Base-by-base conservation (phyloP, 352 stramenopile species). In the Globisporangium paddicum region DNA sequence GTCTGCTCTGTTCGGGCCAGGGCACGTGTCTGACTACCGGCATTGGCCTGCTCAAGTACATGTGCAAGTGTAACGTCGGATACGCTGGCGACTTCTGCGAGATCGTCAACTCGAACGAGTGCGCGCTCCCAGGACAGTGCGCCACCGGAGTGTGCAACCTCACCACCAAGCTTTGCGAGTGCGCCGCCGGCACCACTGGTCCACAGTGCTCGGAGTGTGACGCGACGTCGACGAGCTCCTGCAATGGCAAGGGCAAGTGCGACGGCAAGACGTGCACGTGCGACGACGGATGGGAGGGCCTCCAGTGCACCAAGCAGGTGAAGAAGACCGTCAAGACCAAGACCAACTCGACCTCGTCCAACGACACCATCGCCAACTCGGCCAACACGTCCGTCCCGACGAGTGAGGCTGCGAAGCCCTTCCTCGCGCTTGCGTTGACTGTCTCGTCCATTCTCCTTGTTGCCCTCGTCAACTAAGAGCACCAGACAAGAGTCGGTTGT, bases 181-280 rank as follows among this genome's bases (percentile, higher is more conserved):
- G 79, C 51, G 75, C 72, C 9, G 66, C 63, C 4, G 82, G 82
- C 19, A 87, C 82, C 21, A 91, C 74, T 30, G 79, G 82, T 10
- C 65, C 82, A 54, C 82, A 91, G 68, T 89, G 79, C 66, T 84
- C 77, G 8, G 68, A 89, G 48, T 91, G 82, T 58, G 82, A 91
- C 58, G 67, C 71, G 23, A 80, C 63, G 26, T 82, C 74, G 28
- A 38, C 60, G 41, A 71, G 80, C 40, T 77, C 81, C 56, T 91
- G 82, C 68, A 89, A 75, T 54, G 53, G 68, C 46, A 83, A 89
- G 42, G 77, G 79, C 30, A 70, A 66, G 68, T 92, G 82, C 62
- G 66, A 59, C 4, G 64, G 81, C 68, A 74, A 72, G 49, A 61
- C 61, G 44, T 93, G 83, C 50, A 52, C 68, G 49, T 93, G 83